A percentile compares a stretch with the other conserved stretches of the same genome.
Evolutionary conservation across 2,329 filamentous ascomycete genomes (phyloP).

Genomic region (Penicillium oxalicum): DNA sequence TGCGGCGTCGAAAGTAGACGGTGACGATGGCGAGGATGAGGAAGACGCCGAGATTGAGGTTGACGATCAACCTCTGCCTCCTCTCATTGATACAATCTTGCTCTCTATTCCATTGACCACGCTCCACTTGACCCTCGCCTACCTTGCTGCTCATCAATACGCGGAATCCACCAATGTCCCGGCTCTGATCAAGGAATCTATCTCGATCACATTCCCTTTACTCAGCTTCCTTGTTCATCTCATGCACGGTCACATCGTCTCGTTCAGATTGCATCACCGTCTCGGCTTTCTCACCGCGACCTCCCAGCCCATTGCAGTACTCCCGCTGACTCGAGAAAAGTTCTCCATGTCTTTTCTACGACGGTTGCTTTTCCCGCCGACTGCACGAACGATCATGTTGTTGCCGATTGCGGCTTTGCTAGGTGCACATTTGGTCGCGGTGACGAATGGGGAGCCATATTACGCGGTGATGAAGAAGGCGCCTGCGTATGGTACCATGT

Average conservation of each 20-base stretch:
- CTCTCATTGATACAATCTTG: constrained; percentile 41
- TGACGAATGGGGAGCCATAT: constrained; percentile 75
- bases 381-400: constrained; percentile 29
- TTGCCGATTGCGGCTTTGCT: constrained; percentile 30
- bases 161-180: constrained; percentile 33
- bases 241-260: constrained; percentile 41
- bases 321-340: constrained; percentile 24
- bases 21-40: constrained; percentile 10
- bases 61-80: constrained; percentile 25
- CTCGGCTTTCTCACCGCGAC: constrained; percentile 4
- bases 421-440: constrained; percentile 74
- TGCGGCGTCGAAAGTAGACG: background rate
- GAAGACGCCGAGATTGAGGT: constrained; percentile 11
- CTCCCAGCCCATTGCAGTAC: constrained; percentile 15
- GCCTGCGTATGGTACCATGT: constrained; percentile 81
- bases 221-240: constrained; percentile 42
- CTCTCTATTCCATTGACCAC: constrained; percentile 39
- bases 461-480: constrained; percentile 86
- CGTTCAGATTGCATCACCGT: constrained; percentile 17
- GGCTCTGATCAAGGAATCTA: constrained; percentile 31
- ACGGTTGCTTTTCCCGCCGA: constrained; percentile 30
- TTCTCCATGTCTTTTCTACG: constrained; percentile 24
- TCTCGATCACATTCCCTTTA: constrained; percentile 37
- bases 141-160: constrained; percentile 44
- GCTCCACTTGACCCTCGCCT: constrained; percentile 42